These are phyloP conservation scores for Wickerhamomyces sp. DNA, from an alignment of 1,139 yeast species.

Conservation along the genomic window DNA sequence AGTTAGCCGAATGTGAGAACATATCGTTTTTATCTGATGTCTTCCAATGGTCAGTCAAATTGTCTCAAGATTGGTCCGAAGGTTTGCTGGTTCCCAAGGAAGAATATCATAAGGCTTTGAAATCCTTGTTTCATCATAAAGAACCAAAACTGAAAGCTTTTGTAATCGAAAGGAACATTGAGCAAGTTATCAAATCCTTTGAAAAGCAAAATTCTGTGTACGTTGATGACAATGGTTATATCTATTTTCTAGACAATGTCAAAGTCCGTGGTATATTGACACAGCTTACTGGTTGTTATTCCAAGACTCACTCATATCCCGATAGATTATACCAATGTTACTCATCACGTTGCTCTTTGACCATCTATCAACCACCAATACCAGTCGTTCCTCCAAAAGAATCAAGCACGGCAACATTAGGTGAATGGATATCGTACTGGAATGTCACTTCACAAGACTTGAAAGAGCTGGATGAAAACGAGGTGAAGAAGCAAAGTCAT, in stretches of 20 bases:
- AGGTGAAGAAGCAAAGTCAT: conserved; percentile 65
- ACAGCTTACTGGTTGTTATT: conserved; percentile 20
- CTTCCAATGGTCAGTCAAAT: conserved; percentile 43
- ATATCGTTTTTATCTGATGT: conserved; percentile 46
- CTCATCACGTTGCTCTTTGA: conserved; percentile 21
- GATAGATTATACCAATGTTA: conserved; percentile 15
- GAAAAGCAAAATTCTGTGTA: conserved; percentile 41
- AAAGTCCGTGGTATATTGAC: conserved; percentile 20
- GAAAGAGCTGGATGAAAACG: conserved; percentile 46
- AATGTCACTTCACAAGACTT: conserved; percentile 54
- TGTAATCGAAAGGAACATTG: conserved; percentile 52
- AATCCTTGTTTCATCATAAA: conserved; percentile 45
- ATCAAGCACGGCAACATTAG: conserved; percentile 17
- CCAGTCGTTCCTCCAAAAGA: conserved; percentile 14
- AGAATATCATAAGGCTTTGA: conserved; percentile 48
- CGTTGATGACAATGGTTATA: conserved; percentile 26
- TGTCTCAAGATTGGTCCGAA: conserved; percentile 34
- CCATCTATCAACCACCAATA: conserved; percentile 17
- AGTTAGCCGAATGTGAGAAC: conserved; percentile 43
- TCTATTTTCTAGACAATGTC: conserved; percentile 19
- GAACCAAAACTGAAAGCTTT: conserved; percentile 49
- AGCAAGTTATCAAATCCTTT: conserved; percentile 45
- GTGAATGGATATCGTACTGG: conserved; percentile 80
- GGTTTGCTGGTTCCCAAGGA: conserved; percentile 38
- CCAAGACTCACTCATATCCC: conserved; percentile 12